phyloP scores from a whole-genome alignment of 2,329 filamentous ascomycete species.

The Stagonosporopsis chrysanthemi region DNA sequence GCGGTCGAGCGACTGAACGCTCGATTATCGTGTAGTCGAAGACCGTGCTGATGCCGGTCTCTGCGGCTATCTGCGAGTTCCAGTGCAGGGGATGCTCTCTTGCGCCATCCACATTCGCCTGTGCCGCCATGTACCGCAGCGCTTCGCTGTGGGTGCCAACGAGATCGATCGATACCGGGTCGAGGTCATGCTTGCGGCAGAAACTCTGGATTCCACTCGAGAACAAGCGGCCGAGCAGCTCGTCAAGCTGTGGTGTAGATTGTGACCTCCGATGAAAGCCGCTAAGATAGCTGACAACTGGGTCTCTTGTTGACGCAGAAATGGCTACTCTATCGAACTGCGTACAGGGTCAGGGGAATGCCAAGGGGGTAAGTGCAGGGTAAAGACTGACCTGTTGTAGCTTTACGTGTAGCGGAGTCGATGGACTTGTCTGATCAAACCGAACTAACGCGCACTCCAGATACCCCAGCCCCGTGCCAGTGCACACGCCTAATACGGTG shows the following conservation, averaged over 20 bases:
- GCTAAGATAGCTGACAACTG: slow-evolving; percentile 65
- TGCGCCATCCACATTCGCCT: background rate
- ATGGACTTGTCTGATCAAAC: slow-evolving; percentile 62
- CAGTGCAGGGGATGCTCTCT: slow-evolving; percentile 48
- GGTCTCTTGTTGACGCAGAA: slow-evolving; percentile 61
- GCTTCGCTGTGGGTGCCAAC: slow-evolving; percentile 67
- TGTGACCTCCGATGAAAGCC: slow-evolving; percentile 62
- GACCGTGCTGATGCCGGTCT: slow-evolving; percentile 65
- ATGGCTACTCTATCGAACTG: slow-evolving; percentile 65
- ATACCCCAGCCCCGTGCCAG: slow-evolving; percentile 62
- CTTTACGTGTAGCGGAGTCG: slow-evolving; percentile 63
- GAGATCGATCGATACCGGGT: slow-evolving; percentile 59
- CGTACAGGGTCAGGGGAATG: background rate
- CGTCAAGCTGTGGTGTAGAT: slow-evolving; percentile 64
- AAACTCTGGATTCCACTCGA: slow-evolving; percentile 61
- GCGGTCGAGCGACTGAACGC: slow-evolving; percentile 63
- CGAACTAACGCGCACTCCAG: slow-evolving; percentile 67
- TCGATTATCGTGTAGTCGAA: slow-evolving; percentile 67
- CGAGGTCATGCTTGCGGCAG: slow-evolving; percentile 54
- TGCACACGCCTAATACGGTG: slow-evolving; percentile 63
- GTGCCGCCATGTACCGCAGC: background rate
- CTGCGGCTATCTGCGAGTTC: slow-evolving; percentile 61
- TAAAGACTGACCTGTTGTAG: slow-evolving; percentile 50
- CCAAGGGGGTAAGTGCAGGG: background rate
- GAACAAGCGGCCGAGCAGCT: slow-evolving; percentile 65